Base-by-base conservation (phyloP, 2,329 filamentous ascomycete species). In the Fusarium poae region DNA sequence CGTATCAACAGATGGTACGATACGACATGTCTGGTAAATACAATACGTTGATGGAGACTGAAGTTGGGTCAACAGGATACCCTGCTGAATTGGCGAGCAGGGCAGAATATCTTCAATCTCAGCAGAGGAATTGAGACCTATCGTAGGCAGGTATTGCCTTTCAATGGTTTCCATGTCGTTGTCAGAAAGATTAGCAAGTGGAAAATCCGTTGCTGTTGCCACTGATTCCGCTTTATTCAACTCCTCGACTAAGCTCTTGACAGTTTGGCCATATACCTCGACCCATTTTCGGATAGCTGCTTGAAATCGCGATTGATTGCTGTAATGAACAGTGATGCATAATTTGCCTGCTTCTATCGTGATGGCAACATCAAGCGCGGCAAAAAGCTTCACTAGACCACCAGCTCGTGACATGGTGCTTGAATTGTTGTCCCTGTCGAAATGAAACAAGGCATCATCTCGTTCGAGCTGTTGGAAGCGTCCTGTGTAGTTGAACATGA, bases 151-250 rank as follows among this genome's bases (percentile, higher is more conserved):
- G 8, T 51, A 51, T 13, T 51, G 48, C 21, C 48, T n/a, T 51
- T 51, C 48, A 39, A 51, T 51, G 13, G 34, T 51, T 32, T 20
- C n/a, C 49, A 52, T 40, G 25, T 52, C 49, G 20, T 25, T 40
- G 35, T 40, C 35, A 29, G 35, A 40, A 40, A 52, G 49, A 42
- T 9, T 35, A 3, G 49, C 34, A 23, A 52, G 49, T 23, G 49
- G 49, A n/a, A 40, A 52, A n/a, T 52, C 49, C 3, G 35, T 52
- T 52, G 49, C 35, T 16, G 49, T 52, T 40, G 49, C 49, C 25
- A 40, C 15, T 39, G 35, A 13, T 30, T 52, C 49, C 25, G 35
- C 49, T 23, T 13, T 52, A 18, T 21, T 42, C 25, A 52, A 27
- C 25, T 42, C 49, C 8, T 40, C 25, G 25, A 52, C 49, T 40